phyloP scores from a whole-genome alignment of 2,329 filamentous ascomycete genomes.

The Aspergillus neotritici region DNA sequence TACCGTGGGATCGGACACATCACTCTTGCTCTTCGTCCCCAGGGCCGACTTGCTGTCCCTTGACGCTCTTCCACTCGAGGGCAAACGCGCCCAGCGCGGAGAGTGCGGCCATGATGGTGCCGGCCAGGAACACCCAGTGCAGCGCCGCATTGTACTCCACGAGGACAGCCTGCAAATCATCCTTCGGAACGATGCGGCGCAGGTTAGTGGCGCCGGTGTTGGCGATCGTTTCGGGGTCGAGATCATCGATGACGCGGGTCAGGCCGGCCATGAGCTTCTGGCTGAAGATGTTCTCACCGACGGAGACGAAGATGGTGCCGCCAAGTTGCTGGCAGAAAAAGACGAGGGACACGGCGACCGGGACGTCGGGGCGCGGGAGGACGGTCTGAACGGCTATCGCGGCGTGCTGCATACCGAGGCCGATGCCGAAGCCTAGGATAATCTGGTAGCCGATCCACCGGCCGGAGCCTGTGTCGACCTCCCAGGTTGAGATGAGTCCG shows the following conservation, averaged over 20 bases:
- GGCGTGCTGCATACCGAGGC: constrained; percentile 1
- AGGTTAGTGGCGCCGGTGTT: constrained; percentile 18
- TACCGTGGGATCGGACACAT: too few species aligned
- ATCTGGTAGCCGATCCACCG: constrained; percentile 1
- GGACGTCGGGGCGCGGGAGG: constrained; percentile 25
- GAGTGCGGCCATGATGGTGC: too few species aligned
- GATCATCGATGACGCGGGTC: constrained; percentile 7
- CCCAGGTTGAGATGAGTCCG: background rate
- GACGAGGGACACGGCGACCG: constrained; percentile 28
- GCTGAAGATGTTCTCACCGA: constrained; percentile 47
- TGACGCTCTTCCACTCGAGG: too few species aligned
- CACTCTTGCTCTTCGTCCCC: too few species aligned
- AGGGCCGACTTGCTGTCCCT: too few species aligned
- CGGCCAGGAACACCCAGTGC: too few species aligned
- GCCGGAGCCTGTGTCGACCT: background rate
- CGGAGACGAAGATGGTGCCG: constrained; percentile 44
- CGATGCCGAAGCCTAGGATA: constrained; percentile 5
- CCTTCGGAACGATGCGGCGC: background rate
- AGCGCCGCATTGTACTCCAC: too few species aligned
- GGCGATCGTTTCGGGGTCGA: constrained; percentile 19
- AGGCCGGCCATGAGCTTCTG: constrained; percentile 40
- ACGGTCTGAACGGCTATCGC: constrained; percentile 31
- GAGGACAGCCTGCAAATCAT: too few species aligned
- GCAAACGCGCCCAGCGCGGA: too few species aligned
- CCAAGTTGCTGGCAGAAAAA: constrained; percentile 32